Percentiles rank a stretch among this genome's conserved stretches.
These are phyloP conservation scores for Dryas drummondii DNA, from an alignment of 306 rosid species.

Conservation along the genomic window DNA sequence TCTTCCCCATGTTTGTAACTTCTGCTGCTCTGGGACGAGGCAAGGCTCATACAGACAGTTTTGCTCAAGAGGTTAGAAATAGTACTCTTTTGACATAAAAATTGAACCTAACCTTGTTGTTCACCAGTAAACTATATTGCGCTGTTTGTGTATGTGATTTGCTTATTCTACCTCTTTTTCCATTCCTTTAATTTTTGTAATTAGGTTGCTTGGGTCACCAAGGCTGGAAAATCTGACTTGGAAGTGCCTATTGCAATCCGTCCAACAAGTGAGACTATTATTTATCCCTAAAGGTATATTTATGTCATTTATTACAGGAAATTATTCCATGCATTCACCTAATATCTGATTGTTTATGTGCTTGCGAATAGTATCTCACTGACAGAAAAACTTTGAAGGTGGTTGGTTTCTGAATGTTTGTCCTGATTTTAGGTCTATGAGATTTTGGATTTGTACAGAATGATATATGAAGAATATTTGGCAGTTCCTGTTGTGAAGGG, in stretches of 20 bases:
- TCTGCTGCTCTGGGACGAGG: constrained; percentile 75
- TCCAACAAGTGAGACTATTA: constrained; percentile 94
- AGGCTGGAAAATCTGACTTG: constrained; percentile 68
- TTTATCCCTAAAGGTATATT: constrained; percentile 52
- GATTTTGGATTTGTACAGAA: constrained; percentile 77
- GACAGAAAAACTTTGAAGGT: too few relatives aligned
- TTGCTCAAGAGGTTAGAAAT: constrained; percentile 92
- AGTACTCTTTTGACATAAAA: not conserved
- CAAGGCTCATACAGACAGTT: constrained; percentile 95
- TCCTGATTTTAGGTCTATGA: constrained; percentile 70
- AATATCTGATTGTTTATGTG: too few relatives aligned
- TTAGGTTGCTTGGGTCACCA: constrained; percentile 96
- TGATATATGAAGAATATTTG: constrained; percentile 83
- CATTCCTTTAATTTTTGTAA: not conserved
- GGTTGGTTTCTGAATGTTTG: not conserved
- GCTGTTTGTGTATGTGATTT: not conserved
- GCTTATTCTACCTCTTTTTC: constrained; percentile 1
- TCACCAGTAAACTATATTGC: not conserved
- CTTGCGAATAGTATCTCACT: too few relatives aligned
- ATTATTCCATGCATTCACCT: too few relatives aligned
- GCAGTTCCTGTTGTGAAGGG: constrained; percentile 95
- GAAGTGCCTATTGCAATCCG: constrained; percentile 92
- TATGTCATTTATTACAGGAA: too few relatives aligned
- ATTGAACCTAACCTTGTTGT: not conserved
- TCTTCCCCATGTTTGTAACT: constrained; percentile 91